Evolutionary conservation across 768 basidiomycete genomes (phyloP).

Genomic region (Rhodotorula sphaerocarpa): DNA sequence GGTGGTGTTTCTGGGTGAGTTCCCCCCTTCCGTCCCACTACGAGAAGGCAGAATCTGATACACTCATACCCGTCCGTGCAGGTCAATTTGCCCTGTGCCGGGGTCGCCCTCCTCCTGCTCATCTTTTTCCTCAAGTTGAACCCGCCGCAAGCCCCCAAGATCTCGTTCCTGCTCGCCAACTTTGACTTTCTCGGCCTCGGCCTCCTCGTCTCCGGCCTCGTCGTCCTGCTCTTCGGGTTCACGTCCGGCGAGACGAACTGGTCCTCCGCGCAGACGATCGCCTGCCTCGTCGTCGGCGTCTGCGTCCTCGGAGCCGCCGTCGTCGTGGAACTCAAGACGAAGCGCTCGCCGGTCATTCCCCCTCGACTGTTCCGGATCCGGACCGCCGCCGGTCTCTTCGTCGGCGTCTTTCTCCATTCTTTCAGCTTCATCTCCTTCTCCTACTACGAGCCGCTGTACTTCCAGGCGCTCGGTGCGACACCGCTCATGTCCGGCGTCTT

Average conservation of each 20-base stretch:
- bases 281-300: conserved; percentile 30
- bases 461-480: conserved; percentile 28
- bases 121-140: conserved; percentile 45
- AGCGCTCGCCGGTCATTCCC: conserved; percentile 44
- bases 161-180: conserved; percentile 37
- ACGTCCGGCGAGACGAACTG: conserved; percentile 35
- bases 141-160: conserved; percentile 35
- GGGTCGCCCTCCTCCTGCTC: conserved; percentile 41
- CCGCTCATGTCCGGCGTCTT: conserved; percentile 35
- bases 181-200: conserved; percentile 45
- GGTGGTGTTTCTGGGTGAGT: conserved; percentile 53
- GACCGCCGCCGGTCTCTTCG: conserved; percentile 30
- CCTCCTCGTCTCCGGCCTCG: conserved; percentile 2
- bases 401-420: conserved; percentile 31
- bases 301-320: conserved; percentile 37
- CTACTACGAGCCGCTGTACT: conserved; percentile 30
- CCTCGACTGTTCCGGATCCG: conserved; percentile 41
- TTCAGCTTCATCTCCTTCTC: conserved; percentile 32
- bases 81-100: conserved; percentile 44
- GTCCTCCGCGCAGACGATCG: conserved; percentile 29
- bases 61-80: background rate
- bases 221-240: conserved; percentile 43
- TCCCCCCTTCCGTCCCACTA: background rate
- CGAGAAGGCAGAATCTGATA: background rate
- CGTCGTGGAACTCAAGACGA: conserved; percentile 38